These are phyloP conservation scores for Tulasnella calospora DNA, from an alignment of 768 basidiomycete genomes.

Conservation along the genomic window DNA sequence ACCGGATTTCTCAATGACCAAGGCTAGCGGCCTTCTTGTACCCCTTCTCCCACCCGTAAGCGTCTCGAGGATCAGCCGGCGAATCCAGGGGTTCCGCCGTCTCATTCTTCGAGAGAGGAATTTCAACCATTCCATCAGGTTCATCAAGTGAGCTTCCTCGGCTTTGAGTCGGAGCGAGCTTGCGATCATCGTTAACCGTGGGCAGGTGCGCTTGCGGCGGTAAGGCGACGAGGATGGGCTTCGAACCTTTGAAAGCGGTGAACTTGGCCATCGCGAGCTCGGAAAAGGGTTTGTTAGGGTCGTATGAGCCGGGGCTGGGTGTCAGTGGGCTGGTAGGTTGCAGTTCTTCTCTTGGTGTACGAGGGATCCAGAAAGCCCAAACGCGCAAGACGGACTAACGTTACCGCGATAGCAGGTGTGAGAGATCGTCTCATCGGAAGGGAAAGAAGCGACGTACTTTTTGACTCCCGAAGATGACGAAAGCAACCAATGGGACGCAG, in stretches of 20 bases:
- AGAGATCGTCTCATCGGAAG: background rate
- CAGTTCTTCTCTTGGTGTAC: conserved; percentile 1
- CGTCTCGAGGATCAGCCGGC: background rate
- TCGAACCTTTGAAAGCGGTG: background rate
- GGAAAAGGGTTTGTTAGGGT: background rate
- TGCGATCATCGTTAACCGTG: background rate
- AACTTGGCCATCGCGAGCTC: background rate
- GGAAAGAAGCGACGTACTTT: background rate
- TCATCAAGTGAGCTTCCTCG: background rate
- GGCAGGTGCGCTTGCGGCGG: conserved; percentile 14
- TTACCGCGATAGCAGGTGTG: background rate
- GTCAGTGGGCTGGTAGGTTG: background rate
- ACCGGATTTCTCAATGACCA: background rate
- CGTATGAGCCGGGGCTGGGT: background rate
- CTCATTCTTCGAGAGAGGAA: background rate
- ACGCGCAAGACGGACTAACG: conserved; percentile 19
- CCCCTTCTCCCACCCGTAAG: background rate
- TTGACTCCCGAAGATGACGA: conserved; percentile 17
- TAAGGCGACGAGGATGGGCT: background rate
- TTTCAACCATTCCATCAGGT: background rate
- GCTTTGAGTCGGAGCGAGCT: background rate
- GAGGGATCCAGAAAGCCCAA: conserved; percentile 23
- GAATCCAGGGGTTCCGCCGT: background rate
- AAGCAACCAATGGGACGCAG: conserved; percentile 13
- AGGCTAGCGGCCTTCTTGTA: background rate